phyloP scores from a whole-genome alignment of 768 basidiomycete genomes.

The Phylloporus sp. region DNA sequence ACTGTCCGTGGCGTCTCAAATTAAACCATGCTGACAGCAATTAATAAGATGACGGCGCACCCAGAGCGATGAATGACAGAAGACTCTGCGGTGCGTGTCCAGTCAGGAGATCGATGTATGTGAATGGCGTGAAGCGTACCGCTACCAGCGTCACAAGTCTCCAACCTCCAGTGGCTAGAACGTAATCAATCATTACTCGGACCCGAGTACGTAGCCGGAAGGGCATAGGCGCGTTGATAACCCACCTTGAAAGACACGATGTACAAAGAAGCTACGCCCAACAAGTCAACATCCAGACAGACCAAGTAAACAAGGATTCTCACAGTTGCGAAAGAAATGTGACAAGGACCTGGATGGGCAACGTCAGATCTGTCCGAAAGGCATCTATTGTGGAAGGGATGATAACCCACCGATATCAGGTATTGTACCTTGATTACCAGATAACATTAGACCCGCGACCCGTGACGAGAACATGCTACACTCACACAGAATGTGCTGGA shows the following conservation, averaged over 20 bases:
- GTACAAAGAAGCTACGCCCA: slow-evolving; percentile 19
- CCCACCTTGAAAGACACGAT: slow-evolving; percentile 26
- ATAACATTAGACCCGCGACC: background rate
- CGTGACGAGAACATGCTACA: background rate
- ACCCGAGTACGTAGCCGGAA: background rate
- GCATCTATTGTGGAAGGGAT: background rate
- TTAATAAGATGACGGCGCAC: slow-evolving; percentile 10
- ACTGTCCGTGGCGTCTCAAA: slow-evolving; percentile 10
- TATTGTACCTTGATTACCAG: slow-evolving; percentile 18
- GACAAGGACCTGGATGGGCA: slow-evolving; percentile 20
- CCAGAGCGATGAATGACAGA: slow-evolving; percentile 17
- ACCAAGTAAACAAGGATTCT: background rate
- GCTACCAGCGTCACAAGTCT: slow-evolving; percentile 7
- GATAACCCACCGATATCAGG: slow-evolving; percentile 20
- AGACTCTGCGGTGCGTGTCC: slow-evolving; percentile 10
- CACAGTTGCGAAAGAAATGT: slow-evolving; percentile 26
- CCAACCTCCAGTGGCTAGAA: slow-evolving; percentile 21
- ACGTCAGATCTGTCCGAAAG: background rate
- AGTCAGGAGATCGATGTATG: background rate
- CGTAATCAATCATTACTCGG: background rate
- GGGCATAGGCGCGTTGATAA: background rate
- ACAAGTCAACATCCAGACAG: background rate
- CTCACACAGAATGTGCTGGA: slow-evolving; percentile 30
- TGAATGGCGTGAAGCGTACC: slow-evolving; percentile 12
- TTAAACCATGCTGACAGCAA: slow-evolving; percentile 11